Evolutionary conservation across 139 green algal species (phyloP).

Genomic region (Picochlorum sp.): DNA sequence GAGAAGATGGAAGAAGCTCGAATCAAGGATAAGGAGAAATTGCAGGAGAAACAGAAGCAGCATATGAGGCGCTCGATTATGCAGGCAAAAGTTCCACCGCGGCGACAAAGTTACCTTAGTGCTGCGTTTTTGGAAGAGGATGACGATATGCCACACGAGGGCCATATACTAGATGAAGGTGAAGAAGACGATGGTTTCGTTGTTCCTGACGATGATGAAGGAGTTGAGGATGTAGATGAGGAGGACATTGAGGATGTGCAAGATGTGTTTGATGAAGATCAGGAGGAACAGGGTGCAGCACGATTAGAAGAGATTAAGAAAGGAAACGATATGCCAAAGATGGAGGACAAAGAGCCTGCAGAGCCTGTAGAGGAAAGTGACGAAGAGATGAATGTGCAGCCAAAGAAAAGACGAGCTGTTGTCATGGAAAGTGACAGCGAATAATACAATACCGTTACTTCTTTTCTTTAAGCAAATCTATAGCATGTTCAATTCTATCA

Average conservation of each 20-base stretch:
- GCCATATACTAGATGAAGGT: constrained; percentile 7
- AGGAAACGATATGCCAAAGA: not conserved
- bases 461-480: constrained; percentile 27
- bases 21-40: constrained; percentile 29
- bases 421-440: constrained; percentile 30
- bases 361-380: constrained; percentile 16
- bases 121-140: constrained; percentile 49
- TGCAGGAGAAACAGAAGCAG: constrained; percentile 22
- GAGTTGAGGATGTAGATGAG: not conserved
- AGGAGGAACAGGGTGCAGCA: constrained; percentile 21
- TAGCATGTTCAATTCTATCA: constrained; percentile 54
- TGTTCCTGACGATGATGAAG: constrained; percentile 18
- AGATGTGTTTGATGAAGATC: constrained; percentile 4
- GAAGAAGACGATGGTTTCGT: constrained; percentile 12
- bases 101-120: constrained; percentile 14
- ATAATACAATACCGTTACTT: not conserved
- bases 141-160: constrained; percentile 31
- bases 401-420: constrained; percentile 19
- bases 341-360: constrained; percentile 20
- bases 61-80: constrained; percentile 23
- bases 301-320: constrained; percentile 9
- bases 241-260: constrained; percentile 9
- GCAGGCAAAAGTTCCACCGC: constrained; percentile 7
- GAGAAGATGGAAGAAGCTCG: constrained; percentile 30
- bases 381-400: constrained; percentile 11